Evolutionary conservation across 495 filamentous ascomycete species (phyloP).

Genomic region (Chaetomidium leptoderma): DNA sequence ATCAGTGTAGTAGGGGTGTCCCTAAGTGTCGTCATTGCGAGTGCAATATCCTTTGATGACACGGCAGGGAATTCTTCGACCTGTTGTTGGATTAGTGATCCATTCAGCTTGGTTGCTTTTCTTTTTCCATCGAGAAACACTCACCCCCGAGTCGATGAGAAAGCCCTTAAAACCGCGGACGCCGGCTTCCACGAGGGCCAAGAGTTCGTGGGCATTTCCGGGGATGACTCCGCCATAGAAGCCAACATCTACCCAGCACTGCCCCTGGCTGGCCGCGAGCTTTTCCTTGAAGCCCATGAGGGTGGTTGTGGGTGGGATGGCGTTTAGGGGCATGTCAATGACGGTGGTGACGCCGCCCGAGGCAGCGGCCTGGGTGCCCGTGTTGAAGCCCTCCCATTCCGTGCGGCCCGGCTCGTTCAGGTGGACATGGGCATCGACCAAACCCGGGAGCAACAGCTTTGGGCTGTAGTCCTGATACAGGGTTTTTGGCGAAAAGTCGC

Average conservation of each 20-base stretch:
- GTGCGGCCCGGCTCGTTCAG: conserved; percentile 96
- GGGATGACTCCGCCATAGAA: conserved; percentile 97
- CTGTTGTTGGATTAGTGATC: conserved; percentile 39
- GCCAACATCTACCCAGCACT: conserved; percentile 98
- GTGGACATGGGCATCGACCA: conserved; percentile 97
- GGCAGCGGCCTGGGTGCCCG: conserved; percentile 87
- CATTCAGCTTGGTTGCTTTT: too few relatives aligned
- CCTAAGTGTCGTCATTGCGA: conserved; percentile 73
- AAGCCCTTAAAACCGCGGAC: conserved; percentile 98
- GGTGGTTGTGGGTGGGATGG: conserved; percentile 94
- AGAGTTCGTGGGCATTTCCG: conserved; percentile 76
- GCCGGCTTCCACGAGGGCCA: conserved; percentile 74
- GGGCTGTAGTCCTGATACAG: conserved; percentile 82
- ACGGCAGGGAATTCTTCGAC: conserved; percentile 96
- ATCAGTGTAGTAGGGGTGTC: conserved; percentile 80
- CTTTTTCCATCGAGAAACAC: conserved; percentile 27
- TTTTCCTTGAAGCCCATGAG: conserved; percentile 78
- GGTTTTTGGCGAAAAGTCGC: conserved; percentile 66
- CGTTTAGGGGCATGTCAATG: conserved; percentile 96
- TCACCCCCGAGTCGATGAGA: conserved; percentile 91
- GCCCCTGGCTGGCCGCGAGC: conserved; percentile 73
- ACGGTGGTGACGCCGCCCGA: conserved; percentile 98
- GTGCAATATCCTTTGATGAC: conserved; percentile 68
- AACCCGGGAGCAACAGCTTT: conserved; percentile 79
- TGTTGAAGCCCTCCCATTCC: conserved; percentile 98